These are phyloP conservation scores for Penicillium longicatenatum DNA, from an alignment of 495 filamentous ascomycete species.

Conservation along the genomic window DNA sequence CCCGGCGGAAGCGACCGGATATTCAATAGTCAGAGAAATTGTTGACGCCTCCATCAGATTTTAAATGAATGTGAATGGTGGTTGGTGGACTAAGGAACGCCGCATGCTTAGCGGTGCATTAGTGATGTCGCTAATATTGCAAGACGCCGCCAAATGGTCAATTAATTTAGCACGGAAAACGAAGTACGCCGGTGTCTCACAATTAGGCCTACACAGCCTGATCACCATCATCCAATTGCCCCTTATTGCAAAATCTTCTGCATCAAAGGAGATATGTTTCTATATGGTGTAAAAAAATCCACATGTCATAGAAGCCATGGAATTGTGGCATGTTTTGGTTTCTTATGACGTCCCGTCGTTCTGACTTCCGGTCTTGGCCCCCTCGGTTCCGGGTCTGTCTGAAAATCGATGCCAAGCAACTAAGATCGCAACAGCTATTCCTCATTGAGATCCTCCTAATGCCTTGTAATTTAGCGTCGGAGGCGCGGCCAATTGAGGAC, in stretches of 20 bases:
- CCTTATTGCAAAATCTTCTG: too few species aligned
- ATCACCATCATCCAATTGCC: too few species aligned
- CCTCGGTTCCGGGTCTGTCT: neutral
- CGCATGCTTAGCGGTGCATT: neutral
- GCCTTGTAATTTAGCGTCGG: neutral
- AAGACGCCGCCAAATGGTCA: too few species aligned
- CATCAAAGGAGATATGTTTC: too few species aligned
- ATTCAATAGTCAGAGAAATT: neutral
- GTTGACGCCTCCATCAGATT: neutral
- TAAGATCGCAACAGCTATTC: neutral
- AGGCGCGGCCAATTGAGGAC: neutral
- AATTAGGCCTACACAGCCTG: too few species aligned
- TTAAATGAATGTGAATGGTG: neutral
- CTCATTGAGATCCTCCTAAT: neutral
- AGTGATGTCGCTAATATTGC: neutral
- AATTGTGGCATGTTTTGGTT: too few species aligned
- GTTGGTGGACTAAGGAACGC: neutral
- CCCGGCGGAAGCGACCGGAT: neutral
- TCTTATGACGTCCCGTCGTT: too few species aligned
- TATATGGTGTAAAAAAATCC: too few species aligned
- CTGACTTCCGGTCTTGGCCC: neutral
- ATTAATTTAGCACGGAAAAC: too few species aligned
- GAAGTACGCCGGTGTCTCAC: too few species aligned
- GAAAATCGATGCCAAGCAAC: neutral
- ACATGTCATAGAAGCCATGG: too few species aligned